Percentiles rank a stretch among this genome's conserved stretches.
These are phyloP conservation scores for Cyberlindnera xylosilytica DNA, from an alignment of 805 yeast genomes.

Conservation along the genomic window DNA sequence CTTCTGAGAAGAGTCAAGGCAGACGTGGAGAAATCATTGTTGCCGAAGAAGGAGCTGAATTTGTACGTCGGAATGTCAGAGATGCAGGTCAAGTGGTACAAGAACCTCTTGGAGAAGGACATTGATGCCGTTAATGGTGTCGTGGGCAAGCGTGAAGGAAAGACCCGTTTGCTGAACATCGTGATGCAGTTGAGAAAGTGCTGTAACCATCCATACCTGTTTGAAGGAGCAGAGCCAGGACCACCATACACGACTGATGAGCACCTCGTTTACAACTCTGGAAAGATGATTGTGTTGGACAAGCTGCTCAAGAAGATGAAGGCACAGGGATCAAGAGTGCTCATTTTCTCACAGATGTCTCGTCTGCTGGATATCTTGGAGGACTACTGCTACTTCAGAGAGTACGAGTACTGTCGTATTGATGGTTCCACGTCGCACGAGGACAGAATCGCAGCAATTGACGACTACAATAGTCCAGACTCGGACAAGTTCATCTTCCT, in stretches of 20 bases:
- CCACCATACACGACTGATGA: constrained; percentile 97
- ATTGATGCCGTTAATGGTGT: constrained; percentile 96
- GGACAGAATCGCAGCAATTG: constrained; percentile 89
- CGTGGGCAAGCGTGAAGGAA: constrained; percentile 90
- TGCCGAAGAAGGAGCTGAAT: constrained; percentile 89
- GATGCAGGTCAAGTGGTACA: constrained; percentile 94
- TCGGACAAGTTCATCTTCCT: constrained; percentile 81
- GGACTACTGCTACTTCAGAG: constrained; percentile 86
- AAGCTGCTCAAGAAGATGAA: constrained; percentile 71
- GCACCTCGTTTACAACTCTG: constrained; percentile 85
- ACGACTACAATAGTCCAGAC: constrained; percentile 80
- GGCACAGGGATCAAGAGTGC: constrained; percentile 79
- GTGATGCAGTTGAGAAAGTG: constrained; percentile 97
- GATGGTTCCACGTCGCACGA: constrained; percentile 94
- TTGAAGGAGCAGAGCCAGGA: constrained; percentile 99
- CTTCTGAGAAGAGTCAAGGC: constrained; percentile 84
- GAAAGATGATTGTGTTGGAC: constrained; percentile 87
- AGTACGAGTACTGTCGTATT: constrained; percentile 82
- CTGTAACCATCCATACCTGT: constrained; percentile 94
- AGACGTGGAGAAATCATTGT: constrained; percentile 86
- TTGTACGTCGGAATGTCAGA: constrained; percentile 92
- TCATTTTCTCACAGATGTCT: constrained; percentile 93
- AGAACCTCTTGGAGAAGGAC: constrained; percentile 82
- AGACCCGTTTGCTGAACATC: constrained; percentile 84
- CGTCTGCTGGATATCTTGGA: constrained; percentile 85